Conservation (phyloP, 805 yeast genomes). For the Myxozyma vanderwaltii region DNA sequence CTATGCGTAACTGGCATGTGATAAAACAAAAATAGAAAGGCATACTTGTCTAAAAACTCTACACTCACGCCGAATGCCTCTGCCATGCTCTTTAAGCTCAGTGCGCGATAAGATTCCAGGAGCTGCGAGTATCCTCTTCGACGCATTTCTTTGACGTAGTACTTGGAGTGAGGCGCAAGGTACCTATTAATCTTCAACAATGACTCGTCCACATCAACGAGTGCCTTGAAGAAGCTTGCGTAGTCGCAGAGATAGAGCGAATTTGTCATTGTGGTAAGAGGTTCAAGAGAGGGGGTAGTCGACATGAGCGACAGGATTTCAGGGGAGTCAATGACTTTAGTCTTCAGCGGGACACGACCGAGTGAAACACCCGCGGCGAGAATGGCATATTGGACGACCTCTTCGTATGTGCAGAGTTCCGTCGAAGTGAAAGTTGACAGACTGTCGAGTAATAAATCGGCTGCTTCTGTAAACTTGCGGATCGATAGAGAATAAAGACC, state of each 20-base stretch:
- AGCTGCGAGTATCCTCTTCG: constrained; percentile 93
- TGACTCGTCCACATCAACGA: constrained; percentile 75
- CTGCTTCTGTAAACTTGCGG: constrained; percentile 83
- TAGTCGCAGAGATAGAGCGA: constrained; percentile 89
- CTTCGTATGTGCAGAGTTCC: constrained; percentile 85
- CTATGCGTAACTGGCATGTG: background rate
- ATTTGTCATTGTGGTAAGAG: constrained; percentile 79
- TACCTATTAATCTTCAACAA: constrained; percentile 67
- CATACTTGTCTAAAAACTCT: constrained; percentile 68
- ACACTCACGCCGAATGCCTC: constrained; percentile 86
- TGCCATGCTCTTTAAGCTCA: constrained; percentile 91
- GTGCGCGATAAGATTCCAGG: constrained; percentile 88
- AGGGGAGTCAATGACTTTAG: constrained; percentile 87
- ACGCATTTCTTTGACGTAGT: constrained; percentile 87
- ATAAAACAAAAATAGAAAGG: background rate
- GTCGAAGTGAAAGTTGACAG: constrained; percentile 94
- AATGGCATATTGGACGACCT: constrained; percentile 84
- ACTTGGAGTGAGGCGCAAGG: constrained; percentile 75
- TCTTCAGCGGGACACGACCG: constrained; percentile 80
- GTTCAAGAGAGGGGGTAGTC: constrained; percentile 68
- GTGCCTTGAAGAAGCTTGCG: constrained; percentile 69
- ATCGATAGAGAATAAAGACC: constrained; percentile 85
- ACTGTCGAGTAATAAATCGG: constrained; percentile 82
- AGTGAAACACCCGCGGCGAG: constrained; percentile 84
- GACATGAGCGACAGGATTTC: constrained; percentile 82